Conservation (phyloP, 164 flowering plant species). For the Umbilicus rupestris region DNA sequence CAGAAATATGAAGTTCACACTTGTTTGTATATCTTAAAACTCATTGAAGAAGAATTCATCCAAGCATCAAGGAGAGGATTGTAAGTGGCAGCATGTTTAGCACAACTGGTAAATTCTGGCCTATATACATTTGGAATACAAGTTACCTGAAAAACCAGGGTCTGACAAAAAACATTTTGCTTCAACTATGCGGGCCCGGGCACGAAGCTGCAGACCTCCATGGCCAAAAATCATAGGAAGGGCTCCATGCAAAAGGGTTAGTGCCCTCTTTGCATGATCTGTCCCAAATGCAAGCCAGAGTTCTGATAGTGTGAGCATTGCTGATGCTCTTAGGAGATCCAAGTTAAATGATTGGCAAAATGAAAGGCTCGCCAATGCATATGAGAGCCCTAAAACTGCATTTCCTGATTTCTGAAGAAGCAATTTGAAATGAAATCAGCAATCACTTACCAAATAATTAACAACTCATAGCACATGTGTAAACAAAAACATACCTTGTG, state of each 20-base stretch:
- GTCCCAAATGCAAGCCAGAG: slow-evolving; percentile 86
- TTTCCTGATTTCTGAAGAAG: slow-evolving; percentile 70
- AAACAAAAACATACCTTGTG: slow-evolving; percentile 49
- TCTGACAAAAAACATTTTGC: slow-evolving; percentile 87
- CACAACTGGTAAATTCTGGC: background rate
- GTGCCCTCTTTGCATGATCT: slow-evolving; percentile 68
- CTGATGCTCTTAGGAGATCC: slow-evolving; percentile 95
- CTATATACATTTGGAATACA: background rate
- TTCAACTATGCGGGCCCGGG: slow-evolving; percentile 75
- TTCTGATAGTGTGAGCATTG: slow-evolving; percentile 73
- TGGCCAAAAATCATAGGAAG: slow-evolving; percentile 89
- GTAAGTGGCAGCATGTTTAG: background rate
- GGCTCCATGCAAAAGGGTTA: slow-evolving; percentile 54
- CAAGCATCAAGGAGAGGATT: too few species aligned
- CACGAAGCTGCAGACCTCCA: slow-evolving; percentile 89
- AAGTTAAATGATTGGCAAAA: slow-evolving; percentile 85
- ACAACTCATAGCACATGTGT: background rate
- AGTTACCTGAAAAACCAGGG: slow-evolving; percentile 62
- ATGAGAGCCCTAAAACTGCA: slow-evolving; percentile 75
- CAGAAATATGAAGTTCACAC: background rate
- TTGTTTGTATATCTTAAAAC: background rate
- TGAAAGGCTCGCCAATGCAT: slow-evolving; percentile 86
- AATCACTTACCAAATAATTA: background rate
- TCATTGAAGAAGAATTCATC: background rate
- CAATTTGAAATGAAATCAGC: background rate